Evolutionary conservation across 2,329 filamentous ascomycete genomes (phyloP), one percentile per base, ranked within the genome.

Genomic region (Plectosphaerella cucumerina): DNA sequence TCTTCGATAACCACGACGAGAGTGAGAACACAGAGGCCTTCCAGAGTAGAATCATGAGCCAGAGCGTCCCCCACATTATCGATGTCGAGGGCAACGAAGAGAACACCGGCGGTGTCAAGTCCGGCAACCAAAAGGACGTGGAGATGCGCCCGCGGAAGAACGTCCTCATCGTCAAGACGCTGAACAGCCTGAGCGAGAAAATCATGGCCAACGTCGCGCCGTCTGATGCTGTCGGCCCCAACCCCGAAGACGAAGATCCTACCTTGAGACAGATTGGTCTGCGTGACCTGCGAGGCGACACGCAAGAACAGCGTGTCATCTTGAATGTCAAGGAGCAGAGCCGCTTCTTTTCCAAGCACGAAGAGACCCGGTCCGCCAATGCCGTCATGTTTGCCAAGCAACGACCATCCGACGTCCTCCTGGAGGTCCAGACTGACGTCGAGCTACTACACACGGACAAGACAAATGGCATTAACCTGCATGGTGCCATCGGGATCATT

Each of bases 51-150:
- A 74, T 82, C 45, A 72, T 81, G 57, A 73, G 85, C 4, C 74
- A 85, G 33, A 81, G 86, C 50, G 84, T 99, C 18, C 92, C 94
- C 1, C 85, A 92, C 60, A 92, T 95, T 57, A 92, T 99, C 59
- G 89, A 99, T 65, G 70, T 99, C 22, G 90, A 93, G 64, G 94
- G 87, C 26, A 99, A 99, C 63, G 94, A 97, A 70, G 89, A 94
- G 66, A 93, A 99, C 62, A 86, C 96, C 67, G 95, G 91, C 59
- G 89, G 92, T 49, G 82, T 86, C 62, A 86, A 80, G 60, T 72
- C 79, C 54, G 94, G 94, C 47, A 97, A 99, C 66, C 80, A 87
- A 48, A 90, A 93, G 50, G 91, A 97, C 64, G 73, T 88, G 34
- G 94, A 95, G 57, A 97, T 97, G 90, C 82, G 90, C 33, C 90